phyloP scores from a whole-genome alignment of 495 filamentous ascomycete genomes.

The Melanomma pulvis-pyrius region DNA sequence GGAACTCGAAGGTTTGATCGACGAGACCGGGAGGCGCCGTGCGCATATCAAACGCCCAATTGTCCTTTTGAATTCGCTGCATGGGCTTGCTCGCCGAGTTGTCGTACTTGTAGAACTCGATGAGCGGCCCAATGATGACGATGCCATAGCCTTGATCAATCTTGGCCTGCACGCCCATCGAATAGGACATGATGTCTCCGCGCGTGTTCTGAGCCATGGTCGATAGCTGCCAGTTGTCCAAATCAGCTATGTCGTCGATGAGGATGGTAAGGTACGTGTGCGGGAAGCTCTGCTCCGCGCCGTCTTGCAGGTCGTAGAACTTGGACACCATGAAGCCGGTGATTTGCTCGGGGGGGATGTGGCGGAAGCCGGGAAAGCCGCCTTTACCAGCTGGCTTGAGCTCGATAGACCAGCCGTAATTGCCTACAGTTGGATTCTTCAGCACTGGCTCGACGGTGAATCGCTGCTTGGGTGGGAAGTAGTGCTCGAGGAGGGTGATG shows the following conservation, averaged over 20 bases:
- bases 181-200: slow-evolving; percentile 11
- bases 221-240: not conserved
- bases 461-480: not conserved
- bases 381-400: not conserved
- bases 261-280: slow-evolving; percentile 21
- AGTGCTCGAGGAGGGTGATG: slow-evolving; percentile 5
- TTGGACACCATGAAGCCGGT: slow-evolving; percentile 17
- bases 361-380: not conserved
- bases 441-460: slow-evolving; percentile 1
- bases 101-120: slow-evolving; percentile 25
- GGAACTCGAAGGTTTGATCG: not conserved
- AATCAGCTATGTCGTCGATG: slow-evolving; percentile 16
- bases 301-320: not conserved
- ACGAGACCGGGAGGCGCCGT: not conserved
- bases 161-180: slow-evolving; percentile 6
- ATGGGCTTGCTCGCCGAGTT: not conserved
- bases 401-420: not conserved
- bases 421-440: not conserved
- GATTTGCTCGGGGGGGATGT: slow-evolving; percentile 14
- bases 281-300: not conserved
- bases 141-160: slow-evolving; percentile 4
- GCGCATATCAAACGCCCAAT: slow-evolving; percentile 15
- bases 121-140: slow-evolving; percentile 11
- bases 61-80: not conserved
- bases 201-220: not conserved